phyloP scores from a whole-genome alignment of 2,329 filamentous ascomycete species.

The Fusarium sp. region DNA sequence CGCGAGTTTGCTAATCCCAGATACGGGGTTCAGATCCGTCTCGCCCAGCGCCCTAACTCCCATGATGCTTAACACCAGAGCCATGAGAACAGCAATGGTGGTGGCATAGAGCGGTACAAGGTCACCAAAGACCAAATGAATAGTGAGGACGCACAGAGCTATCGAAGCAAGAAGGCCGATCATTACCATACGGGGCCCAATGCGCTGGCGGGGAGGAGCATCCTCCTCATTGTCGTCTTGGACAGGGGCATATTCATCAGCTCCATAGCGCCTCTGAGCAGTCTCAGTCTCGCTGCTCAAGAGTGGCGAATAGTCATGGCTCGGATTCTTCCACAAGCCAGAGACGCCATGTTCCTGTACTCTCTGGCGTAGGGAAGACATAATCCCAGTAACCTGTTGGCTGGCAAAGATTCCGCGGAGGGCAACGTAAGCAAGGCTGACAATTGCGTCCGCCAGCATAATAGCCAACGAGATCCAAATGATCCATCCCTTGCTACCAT shows the following conservation, averaged over 20 bases:
- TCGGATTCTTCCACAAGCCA: constrained; percentile 27
- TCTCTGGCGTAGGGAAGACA: constrained; percentile 11
- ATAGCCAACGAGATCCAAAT: constrained; percentile 96
- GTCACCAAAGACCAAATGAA: constrained; percentile 82
- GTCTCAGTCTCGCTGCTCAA: constrained; percentile 14
- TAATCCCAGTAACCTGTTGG: not conserved
- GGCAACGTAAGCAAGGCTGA: constrained; percentile 84
- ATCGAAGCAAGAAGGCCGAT: constrained; percentile 82
- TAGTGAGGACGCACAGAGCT: constrained; percentile 79
- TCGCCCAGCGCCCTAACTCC: constrained; percentile 74
- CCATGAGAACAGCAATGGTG: constrained; percentile 81
- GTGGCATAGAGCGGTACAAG: constrained; percentile 82
- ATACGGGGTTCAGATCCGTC: constrained; percentile 95
- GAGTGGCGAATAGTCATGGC: constrained; percentile 39
- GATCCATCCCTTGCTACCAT: constrained; percentile 97
- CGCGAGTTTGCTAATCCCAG: constrained; percentile 94
- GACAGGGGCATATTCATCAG: not conserved
- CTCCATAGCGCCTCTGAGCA: not conserved
- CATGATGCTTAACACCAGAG: constrained; percentile 80
- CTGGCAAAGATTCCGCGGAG: constrained; percentile 62
- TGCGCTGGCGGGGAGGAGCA: constrained; percentile 82
- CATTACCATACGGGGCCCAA: constrained; percentile 74
- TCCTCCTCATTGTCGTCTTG: constrained; percentile 70
- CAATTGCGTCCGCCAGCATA: constrained; percentile 92
- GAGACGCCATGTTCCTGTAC: constrained; percentile 31